Evolutionary conservation across 1,139 yeast genomes (phyloP).

Genomic region (Yamadazyma atmosphaerica): DNA sequence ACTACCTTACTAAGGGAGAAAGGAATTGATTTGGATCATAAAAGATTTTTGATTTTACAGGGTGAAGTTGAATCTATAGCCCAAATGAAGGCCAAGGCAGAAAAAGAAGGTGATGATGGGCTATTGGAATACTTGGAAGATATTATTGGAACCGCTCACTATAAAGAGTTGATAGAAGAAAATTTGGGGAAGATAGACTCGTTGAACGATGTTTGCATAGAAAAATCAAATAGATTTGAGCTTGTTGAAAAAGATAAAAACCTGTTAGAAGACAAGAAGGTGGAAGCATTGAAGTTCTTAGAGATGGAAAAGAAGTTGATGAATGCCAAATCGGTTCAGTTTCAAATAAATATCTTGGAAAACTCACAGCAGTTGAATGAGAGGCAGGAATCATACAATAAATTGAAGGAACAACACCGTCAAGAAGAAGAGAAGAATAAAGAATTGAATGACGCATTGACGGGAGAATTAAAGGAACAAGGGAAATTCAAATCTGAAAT

Average conservation of each 20-base stretch:
- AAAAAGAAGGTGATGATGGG: constrained; percentile 90
- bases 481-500: constrained; percentile 37
- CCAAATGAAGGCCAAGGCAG: constrained; percentile 98
- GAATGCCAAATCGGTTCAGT: constrained; percentile 53
- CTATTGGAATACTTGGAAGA: constrained; percentile 91
- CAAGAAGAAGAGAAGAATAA: constrained; percentile 50
- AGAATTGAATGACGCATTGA: constrained; percentile 43
- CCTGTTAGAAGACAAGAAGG: constrained; percentile 67
- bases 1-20: constrained; percentile 71
- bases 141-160: constrained; percentile 90
- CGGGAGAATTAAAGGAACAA: constrained; percentile 21
- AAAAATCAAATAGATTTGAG: constrained; percentile 77
- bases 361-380: constrained; percentile 41
- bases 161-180: constrained; percentile 74
- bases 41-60: constrained; percentile 88
- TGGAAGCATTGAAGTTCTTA: constrained; percentile 67
- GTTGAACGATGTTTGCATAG: constrained; percentile 75
- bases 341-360: constrained; percentile 52
- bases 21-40: constrained; percentile 94
- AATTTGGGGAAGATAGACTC: constrained; percentile 60
- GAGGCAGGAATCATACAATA: constrained; percentile 32
- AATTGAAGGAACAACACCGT: constrained; percentile 43
- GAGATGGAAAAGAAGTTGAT: constrained; percentile 63
- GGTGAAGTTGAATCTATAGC: constrained; percentile 99
- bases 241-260: constrained; percentile 77